These are phyloP conservation scores for Grigorovia yakushimaensis DNA, from an alignment of 805 yeast genomes.

Conservation along the genomic window DNA sequence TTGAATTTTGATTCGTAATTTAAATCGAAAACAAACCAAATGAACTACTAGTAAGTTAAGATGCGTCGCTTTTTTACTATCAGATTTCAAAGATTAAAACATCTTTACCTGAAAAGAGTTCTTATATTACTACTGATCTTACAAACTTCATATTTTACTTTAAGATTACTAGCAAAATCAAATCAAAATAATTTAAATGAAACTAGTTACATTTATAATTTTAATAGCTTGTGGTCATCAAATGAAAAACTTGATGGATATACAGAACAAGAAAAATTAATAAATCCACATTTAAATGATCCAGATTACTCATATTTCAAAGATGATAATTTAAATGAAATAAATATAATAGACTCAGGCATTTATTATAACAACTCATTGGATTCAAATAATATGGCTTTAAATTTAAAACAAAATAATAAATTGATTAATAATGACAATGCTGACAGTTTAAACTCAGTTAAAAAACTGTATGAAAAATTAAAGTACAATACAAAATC, in stretches of 20 bases:
- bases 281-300: conserved; percentile 2
- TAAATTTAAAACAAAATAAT: too few relatives aligned
- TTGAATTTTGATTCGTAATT: too few relatives aligned
- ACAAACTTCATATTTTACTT: not conserved
- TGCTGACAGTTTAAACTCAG: not conserved
- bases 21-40: not conserved
- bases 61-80: not conserved
- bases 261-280: not conserved
- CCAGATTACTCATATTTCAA: conserved; percentile 3
- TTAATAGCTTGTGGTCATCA: not conserved
- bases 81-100: not conserved
- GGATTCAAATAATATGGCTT: not conserved
- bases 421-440: not conserved
- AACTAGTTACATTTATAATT: not conserved
- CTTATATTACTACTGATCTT: not conserved
- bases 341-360: not conserved
- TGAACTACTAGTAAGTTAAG: not conserved
- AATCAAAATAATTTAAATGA: too few relatives aligned
- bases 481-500: conserved; percentile 14
- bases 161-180: not conserved
- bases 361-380: not conserved
- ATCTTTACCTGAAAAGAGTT: not conserved
- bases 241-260: not conserved
- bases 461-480: conserved; percentile 12
- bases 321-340: not conserved